These are phyloP conservation scores for Staphylotrichum longicolle DNA, from an alignment of 495 filamentous ascomycete species.

Conservation along the genomic window DNA sequence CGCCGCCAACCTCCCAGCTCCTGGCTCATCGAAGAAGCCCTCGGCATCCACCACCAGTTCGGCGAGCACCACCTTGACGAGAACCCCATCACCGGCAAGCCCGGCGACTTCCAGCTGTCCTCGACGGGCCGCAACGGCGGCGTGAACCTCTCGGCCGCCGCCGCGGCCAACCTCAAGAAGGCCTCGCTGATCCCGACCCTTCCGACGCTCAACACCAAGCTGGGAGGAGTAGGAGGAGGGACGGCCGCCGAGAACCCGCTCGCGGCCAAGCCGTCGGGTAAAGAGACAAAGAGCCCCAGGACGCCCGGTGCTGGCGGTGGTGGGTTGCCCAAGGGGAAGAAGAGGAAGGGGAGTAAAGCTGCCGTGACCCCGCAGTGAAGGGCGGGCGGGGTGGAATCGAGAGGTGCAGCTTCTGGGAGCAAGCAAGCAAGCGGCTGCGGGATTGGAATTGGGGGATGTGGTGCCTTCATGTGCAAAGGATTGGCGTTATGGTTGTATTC, in stretches of 20 bases:
- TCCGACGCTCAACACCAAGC: constrained; percentile 42
- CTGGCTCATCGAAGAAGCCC: constrained; percentile 66
- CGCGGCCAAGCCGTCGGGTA: constrained; percentile 28
- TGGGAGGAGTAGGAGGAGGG: constrained; percentile 29
- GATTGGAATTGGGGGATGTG: background rate
- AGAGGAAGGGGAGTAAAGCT: constrained; percentile 61
- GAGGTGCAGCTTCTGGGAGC: background rate
- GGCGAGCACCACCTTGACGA: constrained; percentile 88
- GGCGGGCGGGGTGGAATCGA: no score
- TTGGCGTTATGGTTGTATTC: constrained; percentile 2
- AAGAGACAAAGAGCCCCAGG: constrained; percentile 52
- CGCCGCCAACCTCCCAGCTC: constrained; percentile 41
- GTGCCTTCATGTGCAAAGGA: background rate
- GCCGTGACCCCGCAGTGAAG: constrained; percentile 30
- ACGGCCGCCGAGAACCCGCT: constrained; percentile 30
- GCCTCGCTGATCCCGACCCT: constrained; percentile 14
- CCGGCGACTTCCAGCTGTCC: constrained; percentile 78
- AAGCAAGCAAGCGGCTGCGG: background rate
- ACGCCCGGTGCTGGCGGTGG: constrained; percentile 35
- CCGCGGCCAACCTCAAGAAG: constrained; percentile 6
- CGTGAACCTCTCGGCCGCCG: constrained; percentile 33
- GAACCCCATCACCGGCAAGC: constrained; percentile 79
- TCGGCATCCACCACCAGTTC: constrained; percentile 61
- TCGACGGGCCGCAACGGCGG: constrained; percentile 52
- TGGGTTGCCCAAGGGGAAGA: constrained; percentile 46